Base-by-base conservation (phyloP, 345 rosid species). In the Linum usitatissimum region DNA sequence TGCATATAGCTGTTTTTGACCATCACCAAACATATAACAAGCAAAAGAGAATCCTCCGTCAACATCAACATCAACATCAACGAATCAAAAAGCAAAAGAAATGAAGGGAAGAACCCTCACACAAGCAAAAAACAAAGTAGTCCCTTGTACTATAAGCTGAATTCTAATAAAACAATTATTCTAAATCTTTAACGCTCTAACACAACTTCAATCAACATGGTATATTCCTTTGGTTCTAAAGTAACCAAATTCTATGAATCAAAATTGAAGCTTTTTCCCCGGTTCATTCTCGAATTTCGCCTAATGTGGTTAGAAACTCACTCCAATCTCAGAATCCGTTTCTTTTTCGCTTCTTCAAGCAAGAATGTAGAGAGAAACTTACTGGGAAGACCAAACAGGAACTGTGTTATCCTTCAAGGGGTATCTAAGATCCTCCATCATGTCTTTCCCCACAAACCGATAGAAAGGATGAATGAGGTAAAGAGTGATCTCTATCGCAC, bases 351-450 rank as follows among this genome's bases (percentile, higher is more conserved):
- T 23, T 23, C 28, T 23, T 23, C 2, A 23, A 23, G 28, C 28
- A 23, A 23, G 28, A 53, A 14, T 5, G 18, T 53, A 53, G 21
- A 18, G 59, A 18, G 23, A n/a, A 53, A 53, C 81, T 61, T 71
- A 86, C 92, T 3, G 88, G 95, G 0, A 91, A 38, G 88, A 67
- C 96, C 92, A 91, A 18, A 75, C 6, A 1, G 96, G 96, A 48
- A 91, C 75, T 0, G 92, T 86, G 77, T 82, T 83, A 40, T 70
- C 79, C 53, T 85, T 76, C 38, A 83, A 75, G 13, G 96, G 98
- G 71, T 86, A 91, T 63, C 80, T 91, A 62, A 91, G 82, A 61
- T 86, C 91, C 0, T 69, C 65, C 88, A 91, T 84, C 98, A 84
- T 86, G 66, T 86, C 86, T 69, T 70, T 72, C 18, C 94, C 94